Base-by-base conservation (phyloP, 108 stramenopile species). In the Skeletonema tropicum region DNA sequence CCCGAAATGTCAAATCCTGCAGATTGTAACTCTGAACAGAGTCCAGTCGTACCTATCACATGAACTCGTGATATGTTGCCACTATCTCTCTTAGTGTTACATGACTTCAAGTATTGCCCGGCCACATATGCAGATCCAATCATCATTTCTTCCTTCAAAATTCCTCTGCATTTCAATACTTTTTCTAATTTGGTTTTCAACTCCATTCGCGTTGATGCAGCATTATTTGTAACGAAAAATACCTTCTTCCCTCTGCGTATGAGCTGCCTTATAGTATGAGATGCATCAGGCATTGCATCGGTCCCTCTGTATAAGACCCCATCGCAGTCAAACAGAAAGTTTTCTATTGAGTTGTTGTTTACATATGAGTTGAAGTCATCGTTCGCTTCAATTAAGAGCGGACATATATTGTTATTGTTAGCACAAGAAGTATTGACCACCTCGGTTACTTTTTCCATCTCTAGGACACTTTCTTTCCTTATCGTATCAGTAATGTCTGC, bases 151-250 rank as follows among this genome's bases (percentile, higher is more conserved):
- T 82, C 73, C 8, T 60, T 80, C 48, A 92, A 64, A 13, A 73
- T 17, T 36, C 64, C 76, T 36, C 39, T 17, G 17, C 68, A 76
- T 3, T 76, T 63, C 38, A 90, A 57, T 0, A 95, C 66, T 14
- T 68, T 62, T 42, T 78, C 66, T 14, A 96, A 57, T 66, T 96
- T 96, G 46, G 75, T 66, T 31, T 79, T 72, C 39, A 92, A 75
- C 71, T 89, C 79, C 52, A 31, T 58, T 70, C 93, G 89, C 71
- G 77, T 88, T 17, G 86, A 79, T 8, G 82, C 88, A 9, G 89
- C 89, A 77, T 96, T 94, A 75, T 96, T 96, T 10, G 93, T 94
- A 25, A 92, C 88, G 73, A 96, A 94, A 17, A 93, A 77, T 19
- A 93, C 80, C 68, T 73, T 83, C 70, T 94, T 96, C 6, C 85